phyloP scores from a whole-genome alignment of 2,329 filamentous ascomycete genomes.

The Raffaelea ambrosiae region DNA sequence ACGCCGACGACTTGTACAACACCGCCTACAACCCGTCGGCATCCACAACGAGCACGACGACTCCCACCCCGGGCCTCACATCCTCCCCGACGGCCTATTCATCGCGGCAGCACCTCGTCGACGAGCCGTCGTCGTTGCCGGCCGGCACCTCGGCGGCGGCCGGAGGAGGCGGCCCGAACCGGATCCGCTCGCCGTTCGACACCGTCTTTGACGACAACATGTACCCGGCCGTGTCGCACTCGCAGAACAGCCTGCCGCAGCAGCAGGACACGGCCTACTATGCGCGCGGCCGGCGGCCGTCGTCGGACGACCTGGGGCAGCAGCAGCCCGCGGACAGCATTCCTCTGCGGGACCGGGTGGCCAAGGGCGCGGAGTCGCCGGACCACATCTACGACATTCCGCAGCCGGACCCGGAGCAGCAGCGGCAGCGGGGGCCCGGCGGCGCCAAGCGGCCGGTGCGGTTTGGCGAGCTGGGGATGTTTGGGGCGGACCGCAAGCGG shows the following conservation, averaged over 20 bases:
- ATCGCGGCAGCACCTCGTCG: constrained; percentile 25
- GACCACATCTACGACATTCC: constrained; percentile 57
- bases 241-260: constrained; percentile 20
- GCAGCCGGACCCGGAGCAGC: constrained; percentile 17
- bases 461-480: constrained; percentile 53
- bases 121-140: constrained; percentile 14
- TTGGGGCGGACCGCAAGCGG: constrained; percentile 42
- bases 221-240: constrained; percentile 46
- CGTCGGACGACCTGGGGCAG: constrained; percentile 25
- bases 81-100: constrained; percentile 22
- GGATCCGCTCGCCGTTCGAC: constrained; percentile 42
- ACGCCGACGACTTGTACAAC: neutral
- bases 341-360: constrained; percentile 44
- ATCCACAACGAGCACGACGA: neutral
- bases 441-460: constrained; percentile 33
- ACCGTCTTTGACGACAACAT: constrained; percentile 60
- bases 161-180: constrained; percentile 10
- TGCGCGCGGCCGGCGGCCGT: constrained; percentile 35
- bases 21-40: too few relatives aligned
- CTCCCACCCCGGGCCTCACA: constrained; percentile 6
- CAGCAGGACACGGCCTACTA: constrained; percentile 53
- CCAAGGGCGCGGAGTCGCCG: constrained; percentile 33
- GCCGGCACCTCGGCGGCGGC: constrained; percentile 13
- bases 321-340: constrained; percentile 41
- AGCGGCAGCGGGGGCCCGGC: too few relatives aligned